Conservation (phyloP, 1,284 basidiomycete genomes). For the Ceratobasidium sp. region DNA sequence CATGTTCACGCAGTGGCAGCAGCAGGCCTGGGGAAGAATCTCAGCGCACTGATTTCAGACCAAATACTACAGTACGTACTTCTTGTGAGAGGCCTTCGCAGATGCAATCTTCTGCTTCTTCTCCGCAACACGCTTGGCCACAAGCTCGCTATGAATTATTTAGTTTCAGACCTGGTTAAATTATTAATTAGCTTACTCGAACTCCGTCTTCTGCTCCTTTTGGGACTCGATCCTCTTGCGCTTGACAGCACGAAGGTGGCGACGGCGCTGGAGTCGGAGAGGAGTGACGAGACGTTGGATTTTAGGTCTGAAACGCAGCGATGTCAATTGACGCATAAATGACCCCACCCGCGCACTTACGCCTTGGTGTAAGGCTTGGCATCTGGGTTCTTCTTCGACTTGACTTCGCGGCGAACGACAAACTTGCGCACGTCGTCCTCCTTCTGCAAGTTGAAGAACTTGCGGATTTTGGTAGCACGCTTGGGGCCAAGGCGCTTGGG, state of each 20-base stretch:
- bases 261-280: slow-evolving; percentile 94
- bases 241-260: slow-evolving; percentile 92
- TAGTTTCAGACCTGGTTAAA: not conserved
- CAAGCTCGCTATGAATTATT: slow-evolving; percentile 64
- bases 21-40: not conserved
- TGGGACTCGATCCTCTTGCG: slow-evolving; percentile 88
- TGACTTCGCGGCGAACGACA: slow-evolving; percentile 92
- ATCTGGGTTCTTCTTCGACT: slow-evolving; percentile 87
- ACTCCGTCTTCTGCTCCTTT: slow-evolving; percentile 95
- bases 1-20: slow-evolving; percentile 27
- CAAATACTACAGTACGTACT: slow-evolving; percentile 52
- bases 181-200: slow-evolving; percentile 66
- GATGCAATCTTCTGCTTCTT: slow-evolving; percentile 89
- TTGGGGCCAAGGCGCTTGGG: slow-evolving; percentile 97
- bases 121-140: slow-evolving; percentile 93
- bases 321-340: slow-evolving; percentile 4
- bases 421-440: slow-evolving; percentile 99
- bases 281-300: slow-evolving; percentile 95
- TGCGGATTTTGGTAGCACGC: slow-evolving; percentile 94
- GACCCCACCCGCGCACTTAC: slow-evolving; percentile 63
- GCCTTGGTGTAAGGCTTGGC: slow-evolving; percentile 99
- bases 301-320: slow-evolving; percentile 68
- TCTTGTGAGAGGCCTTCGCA: slow-evolving; percentile 75
- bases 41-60: not conserved
- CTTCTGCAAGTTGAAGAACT: slow-evolving; percentile 98